Conservation (phyloP, 805 yeast genomes). For the Ogataea trehalophila region DNA sequence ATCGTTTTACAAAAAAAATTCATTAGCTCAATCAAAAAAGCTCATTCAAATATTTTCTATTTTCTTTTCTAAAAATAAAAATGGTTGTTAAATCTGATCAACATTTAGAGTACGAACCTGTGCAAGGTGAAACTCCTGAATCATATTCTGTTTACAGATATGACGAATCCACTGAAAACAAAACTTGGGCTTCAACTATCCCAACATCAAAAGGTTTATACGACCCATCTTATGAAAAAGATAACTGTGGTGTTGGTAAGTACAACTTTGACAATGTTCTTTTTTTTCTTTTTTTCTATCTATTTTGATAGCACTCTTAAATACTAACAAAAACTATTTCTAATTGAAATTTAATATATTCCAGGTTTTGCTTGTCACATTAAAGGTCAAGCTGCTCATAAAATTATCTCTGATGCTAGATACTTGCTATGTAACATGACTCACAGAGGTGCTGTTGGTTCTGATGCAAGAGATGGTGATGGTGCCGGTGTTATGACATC, state of each 20-base stretch:
- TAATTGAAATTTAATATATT: neutral
- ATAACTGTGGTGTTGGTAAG: conserved; percentile 91
- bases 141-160: conserved; percentile 50
- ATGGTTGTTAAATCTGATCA: conserved; percentile 29
- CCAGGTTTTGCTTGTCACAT: conserved; percentile 83
- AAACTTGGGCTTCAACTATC: conserved; percentile 87
- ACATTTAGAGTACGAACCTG: conserved; percentile 21
- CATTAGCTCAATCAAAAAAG: neutral
- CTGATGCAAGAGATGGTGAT: conserved; percentile 95
- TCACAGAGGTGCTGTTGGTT: conserved; percentile 96
- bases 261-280: neutral
- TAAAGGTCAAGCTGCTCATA: conserved; percentile 83
- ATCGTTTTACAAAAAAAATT: neutral
- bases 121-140: conserved; percentile 16
- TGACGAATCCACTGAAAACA: conserved; percentile 73
- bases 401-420: conserved; percentile 87
- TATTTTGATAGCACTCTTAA: neutral
- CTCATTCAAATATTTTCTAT: neutral
- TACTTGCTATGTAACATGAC: conserved; percentile 93
- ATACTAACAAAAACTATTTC: neutral
- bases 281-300: neutral
- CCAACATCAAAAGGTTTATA: conserved; percentile 87
- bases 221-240: conserved; percentile 91
- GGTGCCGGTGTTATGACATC: conserved; percentile 97
- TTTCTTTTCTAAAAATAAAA: neutral